Base-by-base conservation (phyloP, 2,329 filamentous ascomycete genomes). In the Colletotrichum destructivum region DNA sequence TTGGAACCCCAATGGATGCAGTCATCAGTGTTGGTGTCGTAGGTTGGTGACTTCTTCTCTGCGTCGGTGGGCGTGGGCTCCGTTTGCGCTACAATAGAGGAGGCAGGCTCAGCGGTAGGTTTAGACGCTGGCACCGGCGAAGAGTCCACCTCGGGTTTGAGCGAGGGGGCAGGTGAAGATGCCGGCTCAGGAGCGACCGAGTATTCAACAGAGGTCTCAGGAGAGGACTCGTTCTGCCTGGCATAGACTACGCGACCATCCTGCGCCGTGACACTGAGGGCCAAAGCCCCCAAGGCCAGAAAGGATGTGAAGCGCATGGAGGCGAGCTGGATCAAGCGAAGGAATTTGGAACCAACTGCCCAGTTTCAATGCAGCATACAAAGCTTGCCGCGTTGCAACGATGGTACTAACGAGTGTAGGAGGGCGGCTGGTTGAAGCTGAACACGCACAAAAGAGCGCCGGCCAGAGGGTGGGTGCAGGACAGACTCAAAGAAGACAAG, bases 1-100 rank as follows among this genome's bases (percentile, higher is more conserved):
- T 72, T 72, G 4, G 69, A 69, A 3, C 59, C 60, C 69, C 69
- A 72, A 35, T 72, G 69, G 4, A 38, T 59, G n/a, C 69, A 72
- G 11, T 72, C 40, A 16, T 69, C 65, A 6, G 69, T 72, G n/a
- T 72, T 26, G 26, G 69, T 59, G 21, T 31, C 54, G n/a, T 72
- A 55, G n/a, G 46, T 66, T 4, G 12, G 62, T 35, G 62, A 31
- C 18, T 63, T 62, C 57, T 68, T 63, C 3, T 60, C 42, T 13
- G 57, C 26, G 21, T 56, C n/a, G 11, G 69, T 42, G 11, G 65
- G 21, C 0, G 65, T 69, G 18, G 69, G 59, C 35, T 56, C 69
- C 6, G 64, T 63, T 8, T 66, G 55, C 5, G 56, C 69, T 18
- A n/a, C 44, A 46, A 42, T 2, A 4, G 57, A 62, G 6, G 64